These are phyloP conservation scores for Eucalyptus lansdowneana DNA, from an alignment of 345 rosid genomes.

Conservation along the genomic window DNA sequence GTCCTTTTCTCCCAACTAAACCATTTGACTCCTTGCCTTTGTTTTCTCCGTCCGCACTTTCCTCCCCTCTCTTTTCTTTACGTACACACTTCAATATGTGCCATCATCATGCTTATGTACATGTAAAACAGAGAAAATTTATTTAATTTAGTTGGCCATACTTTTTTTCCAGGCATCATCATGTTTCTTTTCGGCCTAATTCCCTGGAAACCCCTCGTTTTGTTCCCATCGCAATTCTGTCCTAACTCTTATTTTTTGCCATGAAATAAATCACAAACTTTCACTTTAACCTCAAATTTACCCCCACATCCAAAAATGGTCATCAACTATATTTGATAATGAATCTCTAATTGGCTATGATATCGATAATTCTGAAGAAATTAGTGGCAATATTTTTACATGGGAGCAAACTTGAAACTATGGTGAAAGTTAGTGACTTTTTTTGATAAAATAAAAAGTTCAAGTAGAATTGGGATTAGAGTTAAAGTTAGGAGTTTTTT, in stretches of 20 bases:
- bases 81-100: neutral
- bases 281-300: neutral
- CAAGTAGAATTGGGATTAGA: neutral
- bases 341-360: neutral
- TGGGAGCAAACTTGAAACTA: neutral
- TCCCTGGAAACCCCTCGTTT: neutral
- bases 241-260: neutral
- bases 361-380: rapidly evolving
- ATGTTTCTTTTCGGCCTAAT: neutral
- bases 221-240: neutral
- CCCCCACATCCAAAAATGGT: neutral
- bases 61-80: neutral
- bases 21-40: neutral
- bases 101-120: neutral
- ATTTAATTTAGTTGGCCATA: neutral
- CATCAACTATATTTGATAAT: neutral
- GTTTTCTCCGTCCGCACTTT: neutral
- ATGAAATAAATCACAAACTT: neutral
- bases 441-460: neutral
- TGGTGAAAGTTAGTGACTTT: neutral
- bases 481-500: neutral
- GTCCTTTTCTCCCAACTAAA: neutral
- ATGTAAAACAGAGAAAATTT: neutral
- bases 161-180: neutral
- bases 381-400: neutral